Conservation (phyloP, 345 rosid genomes). For the Hypericum perforatum region DNA sequence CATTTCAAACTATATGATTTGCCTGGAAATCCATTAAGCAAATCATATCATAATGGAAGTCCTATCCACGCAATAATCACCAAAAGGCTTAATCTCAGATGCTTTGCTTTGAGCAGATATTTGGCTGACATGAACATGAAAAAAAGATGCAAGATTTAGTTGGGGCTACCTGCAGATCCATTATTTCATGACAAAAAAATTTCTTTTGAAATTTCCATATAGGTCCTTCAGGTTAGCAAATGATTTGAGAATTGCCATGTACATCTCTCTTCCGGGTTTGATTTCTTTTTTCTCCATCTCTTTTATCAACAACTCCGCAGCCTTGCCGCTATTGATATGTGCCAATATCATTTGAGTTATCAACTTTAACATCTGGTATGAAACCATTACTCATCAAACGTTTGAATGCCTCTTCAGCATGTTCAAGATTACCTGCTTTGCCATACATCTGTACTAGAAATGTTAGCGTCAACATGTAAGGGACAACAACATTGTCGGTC, state of each 20-base stretch:
- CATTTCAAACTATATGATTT: too few species aligned
- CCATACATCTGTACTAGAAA: conserved; percentile 59
- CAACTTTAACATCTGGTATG: conserved; percentile 44
- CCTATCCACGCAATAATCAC: too few species aligned
- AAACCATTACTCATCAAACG: conserved; percentile 52
- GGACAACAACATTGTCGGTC: conserved; percentile 48
- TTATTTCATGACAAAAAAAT: too few species aligned
- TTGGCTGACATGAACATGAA: too few species aligned
- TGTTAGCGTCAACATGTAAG: conserved; percentile 45
- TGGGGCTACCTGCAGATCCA: too few species aligned
- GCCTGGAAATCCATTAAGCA: too few species aligned
- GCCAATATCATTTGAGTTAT: conserved; percentile 72
- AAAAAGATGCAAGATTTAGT: too few species aligned
- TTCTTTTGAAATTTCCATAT: too few species aligned
- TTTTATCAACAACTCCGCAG: conserved; percentile 41
- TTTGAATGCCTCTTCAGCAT: conserved; percentile 59
- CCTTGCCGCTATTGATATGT: conserved; percentile 48
- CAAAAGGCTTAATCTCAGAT: too few species aligned
- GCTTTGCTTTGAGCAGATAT: too few species aligned
- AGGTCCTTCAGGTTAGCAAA: too few species aligned
- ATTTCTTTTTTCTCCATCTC: conserved; percentile 48
- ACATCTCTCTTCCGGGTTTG: conserved; percentile 43
- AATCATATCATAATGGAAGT: too few species aligned
- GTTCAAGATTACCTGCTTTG: conserved; percentile 57
- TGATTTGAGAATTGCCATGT: conserved; percentile 59